Base-by-base conservation (phyloP, 2,329 filamentous ascomycete genomes). In the Hypoxylon sp. region DNA sequence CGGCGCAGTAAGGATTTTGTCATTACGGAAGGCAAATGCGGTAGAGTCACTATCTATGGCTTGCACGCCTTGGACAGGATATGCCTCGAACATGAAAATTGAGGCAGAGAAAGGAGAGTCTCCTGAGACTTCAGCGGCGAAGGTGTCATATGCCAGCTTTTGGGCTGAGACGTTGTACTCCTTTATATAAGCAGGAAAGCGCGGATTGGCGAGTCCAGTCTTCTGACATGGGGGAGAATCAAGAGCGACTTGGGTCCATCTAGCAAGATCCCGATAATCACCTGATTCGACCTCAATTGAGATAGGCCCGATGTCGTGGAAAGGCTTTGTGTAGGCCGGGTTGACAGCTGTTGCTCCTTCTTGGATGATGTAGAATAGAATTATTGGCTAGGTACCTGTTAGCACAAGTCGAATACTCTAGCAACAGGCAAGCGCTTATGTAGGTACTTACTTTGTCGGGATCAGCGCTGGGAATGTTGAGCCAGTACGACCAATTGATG, bases 401-500 rank as follows among this genome's bases (percentile, higher is more conserved):
- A 44, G 35, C 11, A 44, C 31, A 10, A 22, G 19, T 24, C 11
- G 35, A 13, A 42, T 8, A 44, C 24, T 39, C 3, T 19, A 54
- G 3, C 11, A 39, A 39, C 8, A 24, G 3, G 62, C 48, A 19
- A 24, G 31, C 48, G 5, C 5, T 17, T 11, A 0, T 51, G 59
- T 22, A 22, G 19, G 3, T 13, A 74, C 78, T 74, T 39, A 82
- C 80, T 33, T 81, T 80, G 10, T 78, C 71, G 0, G 85, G 77
- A 74, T 86, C 84, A 3, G 79, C 63, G 10, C 73, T 73, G 2
- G 82, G 76, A 46, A 81, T 78, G 53, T 80, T 80, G 24, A 83
- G 75, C 81, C 82, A 84, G 75, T 84, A 85, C 0, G 81, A 83
- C 83, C 83, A 88, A 17, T 63, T 42, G 11, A 31, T 63, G 17